phyloP scores from a whole-genome alignment of 495 filamentous ascomycete genomes.

The Lepraria neglecta region DNA sequence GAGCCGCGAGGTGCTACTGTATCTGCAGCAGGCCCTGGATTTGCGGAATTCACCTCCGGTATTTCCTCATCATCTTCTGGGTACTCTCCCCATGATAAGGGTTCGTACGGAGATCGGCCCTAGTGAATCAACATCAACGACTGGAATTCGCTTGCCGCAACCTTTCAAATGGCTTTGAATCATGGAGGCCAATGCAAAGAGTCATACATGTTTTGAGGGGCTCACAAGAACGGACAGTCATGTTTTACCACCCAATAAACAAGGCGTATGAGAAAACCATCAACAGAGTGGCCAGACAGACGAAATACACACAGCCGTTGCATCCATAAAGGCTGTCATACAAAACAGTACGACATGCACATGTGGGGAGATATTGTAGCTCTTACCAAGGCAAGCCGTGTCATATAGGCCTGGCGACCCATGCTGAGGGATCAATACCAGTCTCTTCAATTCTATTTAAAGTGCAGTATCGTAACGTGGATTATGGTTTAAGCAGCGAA shows the following conservation, averaged over 20 bases:
- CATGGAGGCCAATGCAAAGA: not conserved
- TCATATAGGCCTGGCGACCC: slow-evolving; percentile 48
- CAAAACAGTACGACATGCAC: too few relatives aligned
- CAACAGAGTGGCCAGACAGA: too few relatives aligned
- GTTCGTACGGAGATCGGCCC: slow-evolving; percentile 70
- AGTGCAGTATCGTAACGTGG: too few relatives aligned
- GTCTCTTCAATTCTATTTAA: not conserved
- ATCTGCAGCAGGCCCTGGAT: slow-evolving; percentile 36
- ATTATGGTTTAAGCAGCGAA: too few relatives aligned
- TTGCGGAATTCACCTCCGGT: slow-evolving; percentile 24
- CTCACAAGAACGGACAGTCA: too few relatives aligned
- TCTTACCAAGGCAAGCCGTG: slow-evolving; percentile 49
- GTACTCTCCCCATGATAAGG: slow-evolving; percentile 34
- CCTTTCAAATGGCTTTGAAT: not conserved
- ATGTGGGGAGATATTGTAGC: too few relatives aligned
- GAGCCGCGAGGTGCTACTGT: slow-evolving; percentile 29
- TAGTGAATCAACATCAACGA: not conserved
- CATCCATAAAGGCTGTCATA: too few relatives aligned
- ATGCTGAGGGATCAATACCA: slow-evolving; percentile 27
- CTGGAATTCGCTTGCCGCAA: slow-evolving; percentile 20
- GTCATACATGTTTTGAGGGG: too few relatives aligned
- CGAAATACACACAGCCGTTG: too few relatives aligned
- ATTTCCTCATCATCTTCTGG: slow-evolving; percentile 25
- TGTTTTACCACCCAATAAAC: too few relatives aligned
- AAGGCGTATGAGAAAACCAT: too few relatives aligned